phyloP scores from a whole-genome alignment of 495 filamentous ascomycete genomes.

The Penicillium crystallinum region DNA sequence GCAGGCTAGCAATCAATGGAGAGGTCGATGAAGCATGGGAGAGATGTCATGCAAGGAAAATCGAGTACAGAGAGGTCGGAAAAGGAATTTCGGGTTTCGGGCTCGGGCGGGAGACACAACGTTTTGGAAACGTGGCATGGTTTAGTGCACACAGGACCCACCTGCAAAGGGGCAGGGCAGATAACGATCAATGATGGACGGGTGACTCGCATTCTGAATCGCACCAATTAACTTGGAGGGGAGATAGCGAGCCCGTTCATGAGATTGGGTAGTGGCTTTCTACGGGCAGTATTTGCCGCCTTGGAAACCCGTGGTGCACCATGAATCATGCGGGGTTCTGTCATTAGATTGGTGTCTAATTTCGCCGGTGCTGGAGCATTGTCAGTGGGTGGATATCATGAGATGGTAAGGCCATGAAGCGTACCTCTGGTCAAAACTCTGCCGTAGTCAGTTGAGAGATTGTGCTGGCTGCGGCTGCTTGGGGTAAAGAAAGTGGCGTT shows the following conservation, averaged over 20 bases:
- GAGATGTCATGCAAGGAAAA: not conserved
- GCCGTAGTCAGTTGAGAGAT: conserved; percentile 62
- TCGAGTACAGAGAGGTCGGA: not conserved
- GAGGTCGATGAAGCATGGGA: not conserved
- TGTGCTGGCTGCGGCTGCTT: conserved; percentile 51
- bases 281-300: conserved; percentile 51
- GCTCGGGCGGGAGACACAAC: not conserved
- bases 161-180: not conserved
- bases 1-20: not conserved
- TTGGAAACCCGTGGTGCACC: conserved; percentile 64
- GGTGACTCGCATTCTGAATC: conserved; percentile 9
- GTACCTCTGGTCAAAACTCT: conserved; percentile 54
- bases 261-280: conserved; percentile 74
- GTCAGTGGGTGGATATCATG: conserved; percentile 11
- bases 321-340: conserved; percentile 74
- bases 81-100: not conserved
- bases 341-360: conserved; percentile 81
- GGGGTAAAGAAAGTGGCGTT: conserved; percentile 66
- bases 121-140: not conserved
- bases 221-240: conserved; percentile 34
- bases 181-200: not conserved
- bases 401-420: conserved; percentile 13
- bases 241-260: conserved; percentile 49
- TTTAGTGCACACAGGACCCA: not conserved
- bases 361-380: conserved; percentile 62